Evolutionary conservation across 208 protist species (phyloP).

Genomic region (Lotmaria passim): DNA sequence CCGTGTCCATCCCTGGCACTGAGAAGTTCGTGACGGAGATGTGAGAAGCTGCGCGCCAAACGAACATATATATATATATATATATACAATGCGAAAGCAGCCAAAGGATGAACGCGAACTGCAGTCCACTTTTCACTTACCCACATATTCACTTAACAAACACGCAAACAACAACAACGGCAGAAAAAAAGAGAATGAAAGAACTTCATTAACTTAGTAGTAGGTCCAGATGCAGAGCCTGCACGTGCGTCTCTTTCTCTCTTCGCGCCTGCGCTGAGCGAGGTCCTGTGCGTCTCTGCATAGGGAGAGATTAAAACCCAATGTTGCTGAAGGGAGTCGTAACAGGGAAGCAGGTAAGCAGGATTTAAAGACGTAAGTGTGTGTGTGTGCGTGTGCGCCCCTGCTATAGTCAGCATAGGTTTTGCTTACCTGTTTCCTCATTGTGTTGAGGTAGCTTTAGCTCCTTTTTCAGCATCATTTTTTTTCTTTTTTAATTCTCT

Average conservation of each 20-base stretch:
- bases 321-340: not conserved
- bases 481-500: not conserved
- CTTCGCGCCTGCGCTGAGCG: not conserved
- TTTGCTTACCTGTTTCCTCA: no score
- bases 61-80: not conserved
- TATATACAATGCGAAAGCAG: no score
- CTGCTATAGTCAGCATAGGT: no score
- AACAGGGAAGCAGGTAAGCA: no score
- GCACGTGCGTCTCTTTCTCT: not conserved
- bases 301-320: not conserved
- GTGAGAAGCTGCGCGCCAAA: slow-evolving; percentile 13
- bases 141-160: slow-evolving; percentile 3
- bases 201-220: slow-evolving; percentile 17
- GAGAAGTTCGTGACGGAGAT: slow-evolving; percentile 79
- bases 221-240: slow-evolving; percentile 3
- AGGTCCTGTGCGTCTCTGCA: not conserved
- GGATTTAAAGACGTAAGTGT: no score
- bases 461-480: no score
- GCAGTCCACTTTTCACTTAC: no score
- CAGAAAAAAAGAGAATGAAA: not conserved
- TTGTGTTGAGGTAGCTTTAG: no score
- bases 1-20: slow-evolving; percentile 84
- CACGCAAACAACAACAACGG: no score
- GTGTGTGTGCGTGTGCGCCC: no score
- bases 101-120: no score